Conservation (phyloP, 2,329 filamentous ascomycete species). For the Aureobasidium leucospermi region DNA sequence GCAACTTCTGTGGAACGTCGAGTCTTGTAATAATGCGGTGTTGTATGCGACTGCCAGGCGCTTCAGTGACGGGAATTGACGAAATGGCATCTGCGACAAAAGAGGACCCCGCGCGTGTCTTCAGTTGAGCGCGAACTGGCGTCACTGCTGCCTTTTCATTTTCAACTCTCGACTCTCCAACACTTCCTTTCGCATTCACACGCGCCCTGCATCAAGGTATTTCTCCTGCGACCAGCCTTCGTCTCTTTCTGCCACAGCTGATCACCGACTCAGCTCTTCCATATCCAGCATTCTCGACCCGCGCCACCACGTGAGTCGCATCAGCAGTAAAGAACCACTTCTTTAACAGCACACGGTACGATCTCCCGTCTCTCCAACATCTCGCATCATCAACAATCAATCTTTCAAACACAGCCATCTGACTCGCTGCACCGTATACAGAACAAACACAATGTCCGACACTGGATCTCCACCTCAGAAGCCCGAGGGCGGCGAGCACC, state of each 20-base stretch:
- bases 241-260: background rate
- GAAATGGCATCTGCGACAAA: background rate
- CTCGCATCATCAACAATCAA: background rate
- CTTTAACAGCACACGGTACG: background rate
- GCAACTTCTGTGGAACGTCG: background rate
- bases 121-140: conserved; percentile 8
- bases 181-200: background rate
- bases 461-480: conserved; percentile 31
- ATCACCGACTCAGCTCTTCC: background rate
- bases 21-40: background rate
- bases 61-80: background rate
- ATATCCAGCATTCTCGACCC: conserved; percentile 1
- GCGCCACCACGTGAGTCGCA: conserved; percentile 8
- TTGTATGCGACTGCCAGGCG: background rate
- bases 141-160: conserved; percentile 9
- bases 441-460: conserved; percentile 45
- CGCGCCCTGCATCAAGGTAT: background rate
- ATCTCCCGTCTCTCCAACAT: background rate
- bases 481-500: conserved; percentile 60
- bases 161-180: background rate
- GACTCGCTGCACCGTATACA: conserved; percentile 29
- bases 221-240: background rate
- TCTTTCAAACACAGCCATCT: background rate
- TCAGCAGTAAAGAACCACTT: conserved; percentile 12
- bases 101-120: conserved; percentile 5